Evolutionary conservation across 768 basidiomycete species (phyloP), one percentile per base, ranked within the genome.

Genomic region (Leccinum ochraceum): DNA sequence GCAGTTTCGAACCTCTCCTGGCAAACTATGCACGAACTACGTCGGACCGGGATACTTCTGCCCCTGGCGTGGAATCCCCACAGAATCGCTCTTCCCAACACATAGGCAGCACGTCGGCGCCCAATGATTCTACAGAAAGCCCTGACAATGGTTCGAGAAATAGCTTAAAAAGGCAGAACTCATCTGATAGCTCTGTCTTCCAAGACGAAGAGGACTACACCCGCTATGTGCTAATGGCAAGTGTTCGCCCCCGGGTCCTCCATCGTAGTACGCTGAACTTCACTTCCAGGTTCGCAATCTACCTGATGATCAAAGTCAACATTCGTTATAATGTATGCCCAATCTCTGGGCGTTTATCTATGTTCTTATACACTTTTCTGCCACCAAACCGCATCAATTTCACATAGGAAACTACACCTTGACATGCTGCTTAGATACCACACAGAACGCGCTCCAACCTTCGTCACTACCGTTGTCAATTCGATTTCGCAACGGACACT

Each of bases 1-100:
- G 81, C 14, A 88, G 86, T 72, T 80, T 80, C 58, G 87, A 89
- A 63, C 85, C 85, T 28, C 75, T 89, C 22, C 73, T 89, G 52
- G 79, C 81, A 26, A 73, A 77, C 13, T 83, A 78, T 59, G 71
- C 73, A 42, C 75, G 76, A 14, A 60, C 65, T 60, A 16, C 51
- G 24, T 58, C 69, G 22, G 69, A 74, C 22, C 69, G 65, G 53
- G 67, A 66, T 17, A 28, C 51, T 30, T 59, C 60, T 42, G 42
- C 42, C 13, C 59, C 48, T 30, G 49, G 60, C 36, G 53, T 51
- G 49, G 74, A 71, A 26, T 69, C 63, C 17, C 76, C 79, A 39
- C 76, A 71, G 46, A 76, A 73, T 48, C 75, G 11, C 10, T 56
- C 67, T 52, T 6, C 56, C 28, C 63, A 22, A 37, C 65, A 20